These are phyloP conservation scores for Dipteronia sinensis DNA, from an alignment of 345 rosid genomes.

Conservation along the genomic window DNA sequence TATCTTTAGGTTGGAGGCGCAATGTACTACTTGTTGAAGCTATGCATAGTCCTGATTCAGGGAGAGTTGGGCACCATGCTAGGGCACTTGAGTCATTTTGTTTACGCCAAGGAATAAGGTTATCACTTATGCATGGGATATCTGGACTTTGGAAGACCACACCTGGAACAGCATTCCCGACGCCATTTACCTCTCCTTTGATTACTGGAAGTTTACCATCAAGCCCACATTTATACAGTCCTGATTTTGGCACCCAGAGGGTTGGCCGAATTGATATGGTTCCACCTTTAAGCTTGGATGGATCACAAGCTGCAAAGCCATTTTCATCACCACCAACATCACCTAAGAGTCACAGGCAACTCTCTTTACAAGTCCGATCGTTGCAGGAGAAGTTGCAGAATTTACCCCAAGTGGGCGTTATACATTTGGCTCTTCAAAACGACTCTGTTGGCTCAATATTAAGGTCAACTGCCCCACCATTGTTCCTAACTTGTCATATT, in stretches of 20 bases:
- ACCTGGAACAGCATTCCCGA: slow-evolving; percentile 68
- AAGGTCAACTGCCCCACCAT: slow-evolving; percentile 55
- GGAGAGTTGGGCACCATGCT: slow-evolving; percentile 79
- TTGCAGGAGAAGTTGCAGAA: slow-evolving; percentile 91
- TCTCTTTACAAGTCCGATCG: slow-evolving; percentile 71
- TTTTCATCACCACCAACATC: slow-evolving; percentile 71
- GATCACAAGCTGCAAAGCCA: slow-evolving; percentile 58
- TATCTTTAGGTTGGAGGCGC: slow-evolving; percentile 95
- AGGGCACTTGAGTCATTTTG: slow-evolving; percentile 91
- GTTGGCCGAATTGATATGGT: slow-evolving; percentile 80
- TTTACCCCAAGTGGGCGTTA: slow-evolving; percentile 86
- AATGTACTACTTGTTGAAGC: slow-evolving; percentile 94
- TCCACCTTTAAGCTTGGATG: slow-evolving; percentile 95
- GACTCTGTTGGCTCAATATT: slow-evolving; percentile 78
- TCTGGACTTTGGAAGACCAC: slow-evolving; percentile 56
- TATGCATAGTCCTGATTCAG: slow-evolving; percentile 82
- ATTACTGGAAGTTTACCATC: slow-evolving; percentile 94
- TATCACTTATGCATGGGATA: slow-evolving; percentile 60
- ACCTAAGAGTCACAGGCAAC: slow-evolving; percentile 66
- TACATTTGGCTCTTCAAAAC: slow-evolving; percentile 90
- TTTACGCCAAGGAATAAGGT: slow-evolving; percentile 62
- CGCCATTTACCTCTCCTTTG: slow-evolving; percentile 85
- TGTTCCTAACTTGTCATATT: slow-evolving; percentile 8
- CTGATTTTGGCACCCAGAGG: slow-evolving; percentile 73
- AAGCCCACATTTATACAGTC: slow-evolving; percentile 86